These are phyloP conservation scores for Talaromyces adpressus DNA, from an alignment of 495 filamentous ascomycete genomes.

Conservation along the genomic window DNA sequence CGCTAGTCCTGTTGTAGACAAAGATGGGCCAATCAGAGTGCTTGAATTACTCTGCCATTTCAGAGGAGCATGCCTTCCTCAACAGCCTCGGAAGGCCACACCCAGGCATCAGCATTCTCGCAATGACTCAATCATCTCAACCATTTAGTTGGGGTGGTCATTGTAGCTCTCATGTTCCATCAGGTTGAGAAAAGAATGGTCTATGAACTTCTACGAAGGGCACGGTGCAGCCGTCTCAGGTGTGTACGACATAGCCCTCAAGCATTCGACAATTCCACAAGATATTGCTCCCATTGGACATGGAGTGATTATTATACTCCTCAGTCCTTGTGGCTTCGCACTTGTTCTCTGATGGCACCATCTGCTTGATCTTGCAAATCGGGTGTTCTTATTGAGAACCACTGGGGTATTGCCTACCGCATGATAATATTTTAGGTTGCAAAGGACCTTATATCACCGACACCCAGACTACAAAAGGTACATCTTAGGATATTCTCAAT, in stretches of 20 bases:
- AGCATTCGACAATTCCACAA: neutral
- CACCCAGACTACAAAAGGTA: neutral
- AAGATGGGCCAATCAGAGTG: neutral
- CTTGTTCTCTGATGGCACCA: neutral
- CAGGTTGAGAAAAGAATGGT: neutral
- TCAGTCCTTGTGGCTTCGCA: neutral
- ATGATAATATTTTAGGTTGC: neutral
- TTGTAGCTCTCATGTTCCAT: neutral
- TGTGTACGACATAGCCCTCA: neutral
- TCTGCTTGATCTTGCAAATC: neutral
- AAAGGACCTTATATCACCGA: neutral
- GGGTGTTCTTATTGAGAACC: neutral
- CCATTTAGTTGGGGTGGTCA: neutral
- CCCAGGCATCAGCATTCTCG: neutral
- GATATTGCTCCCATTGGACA: neutral
- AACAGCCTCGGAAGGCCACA: neutral
- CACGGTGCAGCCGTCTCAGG: neutral
- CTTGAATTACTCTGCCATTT: neutral
- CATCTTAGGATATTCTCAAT: neutral
- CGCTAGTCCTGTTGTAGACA: neutral
- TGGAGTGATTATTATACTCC: neutral
- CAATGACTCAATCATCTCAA: neutral
- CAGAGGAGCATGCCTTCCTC: too few species aligned
- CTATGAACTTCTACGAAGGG: neutral
- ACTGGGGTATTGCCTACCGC: neutral